Evolutionary conservation across 495 filamentous ascomycete species (phyloP), one percentile per base, ranked within the genome.

Genomic region (Penicillium soppii): DNA sequence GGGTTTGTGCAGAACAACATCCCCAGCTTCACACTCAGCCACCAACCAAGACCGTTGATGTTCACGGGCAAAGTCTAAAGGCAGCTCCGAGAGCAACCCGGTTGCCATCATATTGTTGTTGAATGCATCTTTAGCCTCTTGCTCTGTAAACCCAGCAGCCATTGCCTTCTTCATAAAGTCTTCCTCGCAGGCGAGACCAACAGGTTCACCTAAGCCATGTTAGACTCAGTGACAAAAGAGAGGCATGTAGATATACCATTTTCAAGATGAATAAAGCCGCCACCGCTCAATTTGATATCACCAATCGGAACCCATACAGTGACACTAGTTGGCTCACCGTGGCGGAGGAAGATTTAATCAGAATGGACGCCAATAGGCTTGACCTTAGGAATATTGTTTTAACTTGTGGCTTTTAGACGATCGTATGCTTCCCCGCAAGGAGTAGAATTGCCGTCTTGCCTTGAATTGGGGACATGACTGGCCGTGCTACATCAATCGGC

Each of bases 1-100:
- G 22, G 75, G 75, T 35, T 74, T 71, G 50, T 81, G 80, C 15
- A 81, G 69, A n/a, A 80, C 75, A 10, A 82, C 74, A 63, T 83
- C 79, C 0, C 80, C 79, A 15, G 79, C 79, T 42, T 79, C 71
- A 58, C 70, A 82, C 45, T 58, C 53, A 16, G 54, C 42, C 20
- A 62, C 51, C 50, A 62, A 48, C 60, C 57, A 68, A 7, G 30
- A 16, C 8, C 40, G 39, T 9, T 52, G 39, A n/a, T 43, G 19
- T 21, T 57, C 16, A 69, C 58, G 57, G 72, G 69, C 53, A 47
- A 20, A 60, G 3, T 35, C 33, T 12, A 52, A 30, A n/a, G 39
- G 49, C 7, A 33, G 5, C 30, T 43, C 39, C 7, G 49, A 59
- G 16, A 68, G 36, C 22, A 57, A 51, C 0, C 67, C 74, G 12